phyloP scores from a whole-genome alignment of 225 moss, liverwort and hornwort genomes.

The Sphagnum tenellum region DNA sequence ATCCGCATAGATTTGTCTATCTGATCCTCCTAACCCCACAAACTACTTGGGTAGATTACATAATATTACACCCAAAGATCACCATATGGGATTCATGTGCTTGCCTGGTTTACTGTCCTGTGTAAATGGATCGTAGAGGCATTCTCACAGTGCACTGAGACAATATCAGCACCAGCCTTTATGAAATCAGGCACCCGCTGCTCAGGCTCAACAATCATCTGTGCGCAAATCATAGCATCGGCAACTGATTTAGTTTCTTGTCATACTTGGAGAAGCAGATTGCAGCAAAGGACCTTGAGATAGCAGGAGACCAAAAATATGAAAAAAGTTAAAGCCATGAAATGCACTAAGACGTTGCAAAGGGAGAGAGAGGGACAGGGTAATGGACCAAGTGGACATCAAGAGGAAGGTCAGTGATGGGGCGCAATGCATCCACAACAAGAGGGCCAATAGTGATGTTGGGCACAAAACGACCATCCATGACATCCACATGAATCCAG shows the following conservation, averaged over 20 bases:
- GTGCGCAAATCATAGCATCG: neutral
- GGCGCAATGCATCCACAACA: constrained; percentile 84
- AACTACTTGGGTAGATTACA: too few species aligned
- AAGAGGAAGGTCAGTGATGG: constrained; percentile 82
- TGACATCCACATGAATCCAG: constrained; percentile 98
- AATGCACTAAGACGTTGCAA: neutral
- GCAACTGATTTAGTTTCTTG: too few species aligned
- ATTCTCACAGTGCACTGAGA: constrained; percentile 84
- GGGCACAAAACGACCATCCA: constrained; percentile 98
- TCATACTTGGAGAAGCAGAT: neutral
- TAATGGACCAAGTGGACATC: constrained; percentile 83
- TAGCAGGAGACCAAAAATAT: neutral
- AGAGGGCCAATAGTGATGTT: constrained; percentile 98
- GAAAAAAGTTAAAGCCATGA: neutral
- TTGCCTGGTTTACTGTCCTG: constrained; percentile 81
- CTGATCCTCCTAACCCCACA: too few species aligned
- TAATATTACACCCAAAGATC: too few species aligned
- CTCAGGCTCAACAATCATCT: constrained; percentile 99
- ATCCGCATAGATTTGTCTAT: too few species aligned
- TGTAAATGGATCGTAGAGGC: constrained; percentile 94
- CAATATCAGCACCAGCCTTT: constrained; percentile 97
- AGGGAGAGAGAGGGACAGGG: neutral
- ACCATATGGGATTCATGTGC: neutral
- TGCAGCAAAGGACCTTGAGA: neutral
- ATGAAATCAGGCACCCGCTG: constrained; percentile 79